Percentiles rank a stretch among this genome's conserved stretches.
phyloP scores from a whole-genome alignment of 1,139 yeast species.

The Pichia sp. region DNA sequence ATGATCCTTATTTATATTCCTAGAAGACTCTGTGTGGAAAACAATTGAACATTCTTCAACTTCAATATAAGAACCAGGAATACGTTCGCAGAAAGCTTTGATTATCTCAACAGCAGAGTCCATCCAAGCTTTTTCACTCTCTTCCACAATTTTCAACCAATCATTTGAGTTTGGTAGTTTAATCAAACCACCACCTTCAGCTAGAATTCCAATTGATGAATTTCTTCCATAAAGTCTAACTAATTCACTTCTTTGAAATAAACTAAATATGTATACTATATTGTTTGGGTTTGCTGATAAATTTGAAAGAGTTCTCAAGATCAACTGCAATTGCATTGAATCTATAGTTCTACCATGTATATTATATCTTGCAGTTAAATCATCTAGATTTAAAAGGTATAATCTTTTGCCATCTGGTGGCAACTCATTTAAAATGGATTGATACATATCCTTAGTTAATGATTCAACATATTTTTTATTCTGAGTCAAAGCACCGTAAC shows the following conservation, averaged over 20 bases:
- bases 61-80: conserved; percentile 72
- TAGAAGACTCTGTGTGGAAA: conserved; percentile 61
- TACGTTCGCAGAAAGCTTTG: conserved; percentile 63
- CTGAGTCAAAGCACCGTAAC: conserved; percentile 31
- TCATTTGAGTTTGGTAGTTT: conserved; percentile 43
- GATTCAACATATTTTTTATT: conserved; percentile 20
- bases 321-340: conserved; percentile 39
- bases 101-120: conserved; percentile 52
- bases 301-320: conserved; percentile 42
- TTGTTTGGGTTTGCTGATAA: conserved; percentile 45
- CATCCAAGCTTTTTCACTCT: conserved; percentile 53
- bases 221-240: conserved; percentile 63
- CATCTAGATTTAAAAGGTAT: conserved; percentile 49
- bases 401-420: conserved; percentile 34
- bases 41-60: conserved; percentile 69
- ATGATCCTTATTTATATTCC: conserved; percentile 57
- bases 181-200: conserved; percentile 81
- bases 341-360: conserved; percentile 26
- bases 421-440: conserved; percentile 23
- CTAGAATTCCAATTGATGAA: conserved; percentile 70
- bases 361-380: conserved; percentile 25
- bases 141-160: conserved; percentile 60
- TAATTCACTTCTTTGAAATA: conserved; percentile 54
- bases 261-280: conserved; percentile 64
- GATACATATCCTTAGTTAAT: conserved; percentile 36